phyloP scores from a whole-genome alignment of 2,329 filamentous ascomycete species.

The Xylaria sp. region DNA sequence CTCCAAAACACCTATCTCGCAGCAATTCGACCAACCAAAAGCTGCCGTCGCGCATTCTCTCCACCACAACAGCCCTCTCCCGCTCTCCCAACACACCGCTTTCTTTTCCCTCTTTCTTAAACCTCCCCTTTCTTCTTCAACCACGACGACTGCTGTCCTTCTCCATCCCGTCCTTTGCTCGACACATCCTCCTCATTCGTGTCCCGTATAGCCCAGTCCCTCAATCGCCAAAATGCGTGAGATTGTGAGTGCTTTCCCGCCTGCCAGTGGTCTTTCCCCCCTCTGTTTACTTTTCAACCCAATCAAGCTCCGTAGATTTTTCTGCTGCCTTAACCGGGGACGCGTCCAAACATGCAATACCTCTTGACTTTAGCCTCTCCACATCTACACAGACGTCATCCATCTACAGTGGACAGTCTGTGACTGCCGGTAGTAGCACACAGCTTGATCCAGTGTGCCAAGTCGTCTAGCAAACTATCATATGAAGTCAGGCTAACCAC shows the following conservation, averaged over 20 bases:
- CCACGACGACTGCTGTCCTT: slow-evolving; percentile 31
- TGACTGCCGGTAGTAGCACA: background rate
- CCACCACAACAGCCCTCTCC: too few relatives aligned
- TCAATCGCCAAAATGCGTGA: slow-evolving; percentile 73
- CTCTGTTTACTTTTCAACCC: slow-evolving; percentile 42
- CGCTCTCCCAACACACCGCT: slow-evolving; percentile 33
- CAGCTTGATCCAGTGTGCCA: background rate
- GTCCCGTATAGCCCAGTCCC: slow-evolving; percentile 42
- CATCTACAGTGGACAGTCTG: background rate
- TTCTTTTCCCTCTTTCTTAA: slow-evolving; percentile 39
- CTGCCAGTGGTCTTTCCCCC: slow-evolving; percentile 18
- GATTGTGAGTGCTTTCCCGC: slow-evolving; percentile 66
- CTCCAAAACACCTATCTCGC: slow-evolving; percentile 19
- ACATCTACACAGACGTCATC: slow-evolving; percentile 39
- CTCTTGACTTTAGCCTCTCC: slow-evolving; percentile 34
- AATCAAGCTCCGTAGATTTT: slow-evolving; percentile 25
- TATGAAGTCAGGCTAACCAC: slow-evolving; percentile 24
- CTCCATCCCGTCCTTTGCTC: slow-evolving; percentile 38
- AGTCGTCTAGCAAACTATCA: background rate
- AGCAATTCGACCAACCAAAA: slow-evolving; percentile 31
- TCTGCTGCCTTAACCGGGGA: slow-evolving; percentile 37
- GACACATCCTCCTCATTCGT: slow-evolving; percentile 42
- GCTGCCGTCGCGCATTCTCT: slow-evolving; percentile 40
- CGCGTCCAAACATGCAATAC: slow-evolving; percentile 47
- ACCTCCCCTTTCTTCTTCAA: slow-evolving; percentile 40